Evolutionary conservation across 345 rosid species (phyloP).

Genomic region (Aegle marmelos): DNA sequence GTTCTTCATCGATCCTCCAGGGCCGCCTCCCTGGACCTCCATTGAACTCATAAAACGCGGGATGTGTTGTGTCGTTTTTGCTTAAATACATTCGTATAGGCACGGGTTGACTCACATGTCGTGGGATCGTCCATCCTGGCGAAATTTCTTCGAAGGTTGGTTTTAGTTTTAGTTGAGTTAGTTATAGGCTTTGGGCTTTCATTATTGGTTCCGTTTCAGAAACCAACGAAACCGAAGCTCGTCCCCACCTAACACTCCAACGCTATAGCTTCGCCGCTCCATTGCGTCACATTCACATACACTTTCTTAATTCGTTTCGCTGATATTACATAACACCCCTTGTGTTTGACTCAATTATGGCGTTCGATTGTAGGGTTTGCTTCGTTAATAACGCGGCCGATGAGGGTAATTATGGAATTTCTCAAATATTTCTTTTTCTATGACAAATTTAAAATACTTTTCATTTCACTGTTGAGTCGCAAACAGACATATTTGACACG

Average conservation of each 20-base stretch:
- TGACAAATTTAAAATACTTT: no score
- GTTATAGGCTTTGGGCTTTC: background rate
- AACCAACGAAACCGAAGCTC: no score
- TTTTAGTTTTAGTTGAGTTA: background rate
- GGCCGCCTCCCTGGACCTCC: conserved; percentile 5
- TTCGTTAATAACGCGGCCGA: background rate
- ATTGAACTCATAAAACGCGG: background rate
- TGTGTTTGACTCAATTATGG: background rate
- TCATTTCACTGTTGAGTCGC: background rate
- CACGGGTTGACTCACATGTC: background rate
- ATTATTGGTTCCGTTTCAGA: background rate
- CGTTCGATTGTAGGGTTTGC: background rate
- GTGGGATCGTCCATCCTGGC: no score
- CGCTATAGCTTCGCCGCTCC: background rate
- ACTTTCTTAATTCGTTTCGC: background rate
- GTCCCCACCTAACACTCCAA: background rate
- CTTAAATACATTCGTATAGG: background rate
- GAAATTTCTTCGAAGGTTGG: background rate
- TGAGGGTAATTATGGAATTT: background rate
- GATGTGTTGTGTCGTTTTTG: background rate
- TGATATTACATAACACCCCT: background rate
- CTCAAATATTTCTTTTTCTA: background rate
- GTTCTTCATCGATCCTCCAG: conserved; percentile 15
- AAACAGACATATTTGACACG: background rate
- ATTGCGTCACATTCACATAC: background rate